These are phyloP conservation scores for Phoma sp. DNA, from an alignment of 2,329 filamentous ascomycete species.

Conservation along the genomic window DNA sequence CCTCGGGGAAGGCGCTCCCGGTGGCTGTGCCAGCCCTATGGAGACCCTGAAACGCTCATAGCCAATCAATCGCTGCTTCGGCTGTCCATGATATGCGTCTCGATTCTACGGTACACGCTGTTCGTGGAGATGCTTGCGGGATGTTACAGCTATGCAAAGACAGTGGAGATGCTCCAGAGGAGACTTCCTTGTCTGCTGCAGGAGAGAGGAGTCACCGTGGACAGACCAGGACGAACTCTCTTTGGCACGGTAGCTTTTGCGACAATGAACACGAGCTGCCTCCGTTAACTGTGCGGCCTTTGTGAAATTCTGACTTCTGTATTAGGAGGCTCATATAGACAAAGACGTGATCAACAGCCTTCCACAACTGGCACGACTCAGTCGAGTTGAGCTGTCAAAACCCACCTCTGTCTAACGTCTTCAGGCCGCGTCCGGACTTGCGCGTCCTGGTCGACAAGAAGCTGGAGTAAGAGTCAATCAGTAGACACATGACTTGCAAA, in stretches of 20 bases:
- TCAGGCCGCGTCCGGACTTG: slow-evolving; percentile 19
- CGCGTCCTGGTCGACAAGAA: slow-evolving; percentile 24
- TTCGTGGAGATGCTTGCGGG: slow-evolving; percentile 13
- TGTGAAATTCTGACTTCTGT: neutral
- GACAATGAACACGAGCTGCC: neutral
- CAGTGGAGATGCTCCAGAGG: slow-evolving; percentile 2
- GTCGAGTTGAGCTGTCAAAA: neutral
- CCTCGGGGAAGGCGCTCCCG: slow-evolving; percentile 25
- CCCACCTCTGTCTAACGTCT: neutral
- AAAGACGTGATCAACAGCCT: neutral
- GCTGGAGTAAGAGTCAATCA: slow-evolving; percentile 23
- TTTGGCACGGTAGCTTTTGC: neutral
- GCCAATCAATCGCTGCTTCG: slow-evolving; percentile 5
- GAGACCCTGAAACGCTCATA: slow-evolving; percentile 11
- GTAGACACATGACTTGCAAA: neutral
- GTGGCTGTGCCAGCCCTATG: slow-evolving; percentile 19
- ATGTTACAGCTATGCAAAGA: slow-evolving; percentile 17
- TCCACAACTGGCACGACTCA: neutral
- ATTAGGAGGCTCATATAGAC: neutral
- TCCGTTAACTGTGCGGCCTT: neutral
- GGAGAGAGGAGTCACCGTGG: neutral
- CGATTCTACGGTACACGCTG: neutral
- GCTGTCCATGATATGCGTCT: slow-evolving; percentile 9
- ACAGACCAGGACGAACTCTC: neutral
- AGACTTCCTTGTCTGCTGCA: neutral